Evolutionary conservation across 208 protist species (phyloP).

Genomic region (Trypanosoma brucei): DNA sequence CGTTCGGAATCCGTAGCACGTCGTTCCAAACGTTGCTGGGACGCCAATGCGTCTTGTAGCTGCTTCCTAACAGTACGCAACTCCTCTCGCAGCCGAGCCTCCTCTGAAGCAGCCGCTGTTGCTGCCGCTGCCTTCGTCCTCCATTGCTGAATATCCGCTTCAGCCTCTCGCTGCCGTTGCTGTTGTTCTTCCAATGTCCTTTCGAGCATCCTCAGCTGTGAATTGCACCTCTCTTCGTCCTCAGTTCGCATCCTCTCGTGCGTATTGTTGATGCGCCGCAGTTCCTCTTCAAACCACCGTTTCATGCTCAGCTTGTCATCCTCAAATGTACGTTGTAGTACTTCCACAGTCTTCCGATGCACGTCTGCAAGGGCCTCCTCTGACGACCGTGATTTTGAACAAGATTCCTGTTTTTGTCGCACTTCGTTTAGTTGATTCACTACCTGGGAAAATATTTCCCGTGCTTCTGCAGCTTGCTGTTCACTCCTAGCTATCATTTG

Average conservation of each 20-base stretch:
- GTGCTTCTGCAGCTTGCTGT: conserved; percentile 60
- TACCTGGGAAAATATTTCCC: conserved; percentile 41
- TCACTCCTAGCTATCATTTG: conserved; percentile 39
- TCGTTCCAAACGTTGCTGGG: conserved; percentile 40
- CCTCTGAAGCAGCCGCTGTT: conserved; percentile 4
- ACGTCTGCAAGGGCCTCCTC: conserved; percentile 39
- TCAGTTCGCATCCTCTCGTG: conserved; percentile 46
- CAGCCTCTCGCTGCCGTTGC: conserved; percentile 32
- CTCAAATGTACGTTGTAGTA: conserved; percentile 66
- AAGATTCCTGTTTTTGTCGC: conserved; percentile 23
- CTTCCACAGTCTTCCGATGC: conserved; percentile 45
- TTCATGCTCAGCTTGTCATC: conserved; percentile 60
- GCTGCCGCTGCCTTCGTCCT: conserved; percentile 32
- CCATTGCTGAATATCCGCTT: conserved; percentile 49
- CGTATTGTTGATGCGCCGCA: conserved; percentile 38
- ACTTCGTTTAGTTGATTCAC: conserved; percentile 51
- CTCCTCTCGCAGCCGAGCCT: conserved; percentile 55
- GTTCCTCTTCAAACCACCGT: conserved; percentile 51
- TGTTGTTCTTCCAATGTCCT: conserved; percentile 34
- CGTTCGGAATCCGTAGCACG: conserved; percentile 42
- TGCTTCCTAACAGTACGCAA: conserved; percentile 32
- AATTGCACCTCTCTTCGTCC: conserved; percentile 34
- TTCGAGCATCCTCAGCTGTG: conserved; percentile 43
- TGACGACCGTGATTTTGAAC: conserved; percentile 22
- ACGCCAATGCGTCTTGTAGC: conserved; percentile 42